Percentiles rank a stretch among this genome's conserved stretches.
phyloP scores from a whole-genome alignment of 1,284 basidiomycete genomes.

The Cutaneotrichosporon sp. region DNA sequence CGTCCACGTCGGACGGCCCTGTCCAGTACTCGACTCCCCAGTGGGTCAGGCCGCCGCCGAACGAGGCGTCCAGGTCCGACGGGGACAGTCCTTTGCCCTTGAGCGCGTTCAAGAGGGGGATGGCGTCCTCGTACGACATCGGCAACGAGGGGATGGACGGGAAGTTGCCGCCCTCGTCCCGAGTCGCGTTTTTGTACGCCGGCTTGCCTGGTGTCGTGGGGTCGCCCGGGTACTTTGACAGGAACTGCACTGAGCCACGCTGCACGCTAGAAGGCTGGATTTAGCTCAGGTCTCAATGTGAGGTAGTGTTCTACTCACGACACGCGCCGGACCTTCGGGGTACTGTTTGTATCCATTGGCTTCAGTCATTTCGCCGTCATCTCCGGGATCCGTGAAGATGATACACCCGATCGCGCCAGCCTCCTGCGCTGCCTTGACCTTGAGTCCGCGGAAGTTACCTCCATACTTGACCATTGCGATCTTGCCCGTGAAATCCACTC shows the following conservation, averaged over 20 bases:
- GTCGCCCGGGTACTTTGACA: constrained; percentile 61
- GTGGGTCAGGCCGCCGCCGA: constrained; percentile 50
- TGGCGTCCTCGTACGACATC: constrained; percentile 53
- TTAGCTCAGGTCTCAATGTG: constrained; percentile 1
- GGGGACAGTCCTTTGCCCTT: constrained; percentile 43
- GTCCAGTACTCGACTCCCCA: constrained; percentile 54
- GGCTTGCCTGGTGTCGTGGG: constrained; percentile 73
- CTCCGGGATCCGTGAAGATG: constrained; percentile 84
- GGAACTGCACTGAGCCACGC: constrained; percentile 78
- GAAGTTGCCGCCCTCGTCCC: constrained; percentile 63
- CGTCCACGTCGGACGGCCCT: constrained; percentile 51
- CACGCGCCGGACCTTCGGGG: constrained; percentile 80
- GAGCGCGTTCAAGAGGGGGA: constrained; percentile 50
- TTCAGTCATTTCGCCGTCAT: constrained; percentile 76
- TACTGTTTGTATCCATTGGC: constrained; percentile 72
- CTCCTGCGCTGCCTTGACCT: constrained; percentile 63
- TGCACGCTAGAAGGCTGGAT: constrained; percentile 62
- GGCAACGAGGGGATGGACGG: constrained; percentile 72
- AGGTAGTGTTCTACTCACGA: constrained; percentile 34
- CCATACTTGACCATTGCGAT: constrained; percentile 85
- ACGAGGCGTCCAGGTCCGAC: constrained; percentile 45
- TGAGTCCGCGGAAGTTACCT: constrained; percentile 70
- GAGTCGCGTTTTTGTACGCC: constrained; percentile 74
- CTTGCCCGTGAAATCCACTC: constrained; percentile 70
- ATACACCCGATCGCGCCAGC: constrained; percentile 60